phyloP scores from a whole-genome alignment of 169 alveolate species.

The Theileria luwenshuni region DNA sequence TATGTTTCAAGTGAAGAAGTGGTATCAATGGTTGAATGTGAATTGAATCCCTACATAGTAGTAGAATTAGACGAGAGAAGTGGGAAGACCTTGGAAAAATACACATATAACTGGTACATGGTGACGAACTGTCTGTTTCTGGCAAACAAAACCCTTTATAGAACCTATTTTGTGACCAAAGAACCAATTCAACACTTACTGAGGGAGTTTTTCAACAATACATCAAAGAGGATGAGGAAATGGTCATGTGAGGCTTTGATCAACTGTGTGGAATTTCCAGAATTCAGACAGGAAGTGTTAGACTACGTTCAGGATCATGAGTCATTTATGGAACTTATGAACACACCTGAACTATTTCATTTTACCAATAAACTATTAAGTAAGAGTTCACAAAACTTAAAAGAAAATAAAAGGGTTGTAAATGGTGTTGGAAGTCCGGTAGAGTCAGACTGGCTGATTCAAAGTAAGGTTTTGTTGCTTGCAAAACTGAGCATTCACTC shows the following conservation, averaged over 20 bases:
- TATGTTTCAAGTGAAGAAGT: conserved; percentile 35
- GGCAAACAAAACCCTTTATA: conserved; percentile 30
- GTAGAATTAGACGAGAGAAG: neutral
- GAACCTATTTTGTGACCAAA: conserved; percentile 25
- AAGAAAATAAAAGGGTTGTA: neutral
- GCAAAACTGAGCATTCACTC: conserved; percentile 53
- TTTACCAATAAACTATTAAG: neutral
- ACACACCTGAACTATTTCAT: neutral
- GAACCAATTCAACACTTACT: conserved; percentile 8
- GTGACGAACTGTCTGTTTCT: conserved; percentile 26
- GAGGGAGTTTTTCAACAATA: neutral
- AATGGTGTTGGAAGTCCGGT: conserved; percentile 1
- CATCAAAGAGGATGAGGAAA: neutral
- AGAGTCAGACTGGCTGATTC: neutral
- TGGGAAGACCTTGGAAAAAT: neutral
- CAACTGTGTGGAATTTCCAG: conserved; percentile 42
- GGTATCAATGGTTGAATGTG: neutral
- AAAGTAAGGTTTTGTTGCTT: conserved; percentile 33
- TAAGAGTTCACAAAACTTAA: no score
- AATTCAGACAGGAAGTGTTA: conserved; percentile 44
- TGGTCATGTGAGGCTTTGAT: conserved; percentile 29
- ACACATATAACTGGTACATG: conserved; percentile 41
- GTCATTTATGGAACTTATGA: conserved; percentile 6
- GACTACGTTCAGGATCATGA: conserved; percentile 10
- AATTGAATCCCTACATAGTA: conserved; percentile 23